These are phyloP conservation scores for Pyrenochaeta sp. DNA, from an alignment of 2,329 filamentous ascomycete genomes.

Conservation along the genomic window DNA sequence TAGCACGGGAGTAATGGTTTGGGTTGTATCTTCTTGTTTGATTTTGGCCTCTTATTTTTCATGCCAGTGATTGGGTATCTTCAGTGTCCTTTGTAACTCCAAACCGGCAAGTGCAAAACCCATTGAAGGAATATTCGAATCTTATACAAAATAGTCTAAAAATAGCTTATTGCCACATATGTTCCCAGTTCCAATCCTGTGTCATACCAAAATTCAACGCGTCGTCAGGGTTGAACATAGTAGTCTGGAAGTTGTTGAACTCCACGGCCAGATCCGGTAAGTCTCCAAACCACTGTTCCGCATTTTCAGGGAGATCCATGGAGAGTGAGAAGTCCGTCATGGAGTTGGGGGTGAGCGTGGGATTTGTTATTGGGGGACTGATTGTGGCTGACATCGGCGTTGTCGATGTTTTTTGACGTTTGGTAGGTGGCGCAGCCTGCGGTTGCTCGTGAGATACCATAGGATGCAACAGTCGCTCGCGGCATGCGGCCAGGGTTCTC, in stretches of 20 bases:
- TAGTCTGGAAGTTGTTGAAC: conserved; percentile 12
- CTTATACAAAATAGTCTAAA: background rate
- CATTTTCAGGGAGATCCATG: conserved; percentile 5
- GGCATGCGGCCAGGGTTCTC: conserved; percentile 18
- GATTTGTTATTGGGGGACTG: conserved; percentile 8
- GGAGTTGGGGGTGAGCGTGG: conserved; percentile 2
- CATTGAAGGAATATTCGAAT: background rate
- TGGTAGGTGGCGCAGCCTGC: conserved; percentile 3
- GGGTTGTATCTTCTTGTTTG: background rate
- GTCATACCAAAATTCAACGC: conserved; percentile 13
- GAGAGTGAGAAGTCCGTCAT: conserved; percentile 1
- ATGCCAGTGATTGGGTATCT: background rate
- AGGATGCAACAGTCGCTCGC: conserved; percentile 18
- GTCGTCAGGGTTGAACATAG: conserved; percentile 12
- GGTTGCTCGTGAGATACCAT: conserved; percentile 5
- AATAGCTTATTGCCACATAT: conserved; percentile 23
- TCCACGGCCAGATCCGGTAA: conserved; percentile 18
- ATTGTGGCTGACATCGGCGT: conserved; percentile 2
- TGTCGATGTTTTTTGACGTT: conserved; percentile 4
- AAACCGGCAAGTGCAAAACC: background rate
- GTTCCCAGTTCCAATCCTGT: conserved; percentile 24
- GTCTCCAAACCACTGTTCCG: conserved; percentile 21
- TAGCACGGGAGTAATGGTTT: background rate
- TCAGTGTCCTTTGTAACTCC: background rate
- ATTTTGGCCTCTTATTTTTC: background rate